Base-by-base conservation (phyloP, 2,329 filamentous ascomycete species). In the Dothistroma pini region DNA sequence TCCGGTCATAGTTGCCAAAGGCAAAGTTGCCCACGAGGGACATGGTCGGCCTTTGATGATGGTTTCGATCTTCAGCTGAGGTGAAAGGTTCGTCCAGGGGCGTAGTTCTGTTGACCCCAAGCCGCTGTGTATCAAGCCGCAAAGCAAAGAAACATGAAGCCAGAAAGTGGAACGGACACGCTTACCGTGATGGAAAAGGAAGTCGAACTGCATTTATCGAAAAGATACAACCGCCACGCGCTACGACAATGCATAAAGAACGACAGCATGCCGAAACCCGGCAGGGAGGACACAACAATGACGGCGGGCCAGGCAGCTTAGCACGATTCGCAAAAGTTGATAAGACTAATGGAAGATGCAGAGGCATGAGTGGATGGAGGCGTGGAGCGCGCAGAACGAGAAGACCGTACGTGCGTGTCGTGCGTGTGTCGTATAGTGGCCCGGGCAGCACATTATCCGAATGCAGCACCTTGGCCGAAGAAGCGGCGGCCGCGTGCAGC, bases 11-110 rank as follows among this genome's bases (percentile, higher is more conserved):
- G 65, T 78, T 79, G 67, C 67, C 65, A 56, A 77, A 75, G 52
- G 71, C 69, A 61, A 79, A 77, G 67, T 77, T 78, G 67, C 77
- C 77, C 56, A 76, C 75, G 63, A 78, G 68, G 62, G 75, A 76
- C 78, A 80, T 79, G 63, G 25, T 70, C 25, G 61, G 5, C 49
- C 1, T 25, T n/a, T 10, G 3, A 25, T 57, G 31, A 29, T 31
- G 12, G 34, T n/a, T 12, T 25, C 48, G 14, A 12, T 4, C 19
- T 29, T n/a, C 21, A 29, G 10, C 41, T 19, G 21, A 51, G 48
- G 48, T 51, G 29, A 51, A n/a, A n/a, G 21, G 48, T 51, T 14
- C 29, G 48, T 25, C 48, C 21, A 29, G 22, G 1, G 21, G 21
- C 47, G 14, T 10, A n/a, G 12, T 19, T 14, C 38, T 29, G 25